A percentile compares a stretch with the other conserved stretches of the same genome.
These are phyloP conservation scores for Colletotrichum lupini DNA, from an alignment of 2,329 filamentous ascomycete genomes.

Conservation along the genomic window DNA sequence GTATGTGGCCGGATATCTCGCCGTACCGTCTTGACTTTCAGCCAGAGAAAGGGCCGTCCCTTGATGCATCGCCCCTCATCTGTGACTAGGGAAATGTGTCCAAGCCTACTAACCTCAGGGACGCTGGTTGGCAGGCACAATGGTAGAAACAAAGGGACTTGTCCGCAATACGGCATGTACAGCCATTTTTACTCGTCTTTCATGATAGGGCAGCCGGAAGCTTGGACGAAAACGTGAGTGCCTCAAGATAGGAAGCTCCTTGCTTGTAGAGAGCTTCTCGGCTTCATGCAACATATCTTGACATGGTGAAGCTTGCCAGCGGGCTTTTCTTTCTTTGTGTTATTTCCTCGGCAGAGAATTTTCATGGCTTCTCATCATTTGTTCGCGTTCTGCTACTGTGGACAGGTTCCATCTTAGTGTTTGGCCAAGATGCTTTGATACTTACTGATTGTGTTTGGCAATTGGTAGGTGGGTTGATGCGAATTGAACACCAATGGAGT, in stretches of 20 bases:
- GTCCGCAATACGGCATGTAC: background rate
- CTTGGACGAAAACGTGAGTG: background rate
- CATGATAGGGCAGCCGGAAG: background rate
- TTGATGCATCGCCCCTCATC: background rate
- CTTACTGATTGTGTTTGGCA: background rate
- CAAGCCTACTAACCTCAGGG: background rate
- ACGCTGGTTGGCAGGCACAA: background rate
- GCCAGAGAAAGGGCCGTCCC: background rate
- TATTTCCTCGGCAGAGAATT: background rate
- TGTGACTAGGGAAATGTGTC: background rate
- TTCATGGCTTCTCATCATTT: no score
- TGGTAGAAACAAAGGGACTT: background rate
- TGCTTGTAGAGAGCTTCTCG: background rate
- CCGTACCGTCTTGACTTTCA: background rate
- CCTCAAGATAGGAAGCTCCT: background rate
- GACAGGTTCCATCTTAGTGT: background rate
- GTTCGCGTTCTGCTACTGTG: background rate
- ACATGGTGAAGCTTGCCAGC: slow-evolving; percentile 5
- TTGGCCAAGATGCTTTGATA: background rate
- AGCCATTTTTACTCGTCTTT: background rate
- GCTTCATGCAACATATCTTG: background rate
- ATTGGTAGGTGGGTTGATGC: no score
- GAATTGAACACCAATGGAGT: no score
- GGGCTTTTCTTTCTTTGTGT: background rate
- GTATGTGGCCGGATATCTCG: background rate